Conservation (phyloP, 2,329 filamentous ascomycete genomes). For the Xylaria sp. region DNA sequence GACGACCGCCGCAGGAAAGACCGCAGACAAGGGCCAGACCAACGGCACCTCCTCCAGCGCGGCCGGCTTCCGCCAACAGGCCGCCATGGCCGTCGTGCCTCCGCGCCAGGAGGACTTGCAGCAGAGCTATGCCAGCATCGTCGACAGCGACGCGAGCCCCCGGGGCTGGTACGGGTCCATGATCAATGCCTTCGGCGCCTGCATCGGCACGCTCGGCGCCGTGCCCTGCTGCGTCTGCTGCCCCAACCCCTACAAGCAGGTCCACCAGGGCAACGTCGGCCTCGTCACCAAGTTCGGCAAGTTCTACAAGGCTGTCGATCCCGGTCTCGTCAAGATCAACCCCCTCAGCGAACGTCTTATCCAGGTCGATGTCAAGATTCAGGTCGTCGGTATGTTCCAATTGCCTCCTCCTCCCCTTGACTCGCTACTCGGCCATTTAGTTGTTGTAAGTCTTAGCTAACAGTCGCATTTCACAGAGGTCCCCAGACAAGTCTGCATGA, state of each 20-base stretch:
- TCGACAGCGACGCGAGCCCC: constrained; percentile 73
- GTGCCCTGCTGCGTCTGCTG: constrained; percentile 91
- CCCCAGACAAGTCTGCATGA: constrained; percentile 97
- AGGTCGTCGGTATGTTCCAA: constrained; percentile 72
- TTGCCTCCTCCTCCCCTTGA: constrained; percentile 5
- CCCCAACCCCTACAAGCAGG: constrained; percentile 95
- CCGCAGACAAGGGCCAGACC: constrained; percentile 16
- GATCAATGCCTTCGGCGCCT: constrained; percentile 78
- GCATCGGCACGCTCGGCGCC: constrained; percentile 83
- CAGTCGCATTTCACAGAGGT: constrained; percentile 69
- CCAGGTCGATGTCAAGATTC: constrained; percentile 98
- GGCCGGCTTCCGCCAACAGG: constrained; percentile 61
- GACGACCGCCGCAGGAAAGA: constrained; percentile 29
- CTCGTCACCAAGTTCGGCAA: constrained; percentile 94
- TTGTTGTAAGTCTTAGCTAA: constrained; percentile 8
- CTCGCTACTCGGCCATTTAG: not conserved
- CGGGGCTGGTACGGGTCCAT: constrained; percentile 92
- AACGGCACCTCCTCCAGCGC: constrained; percentile 30
- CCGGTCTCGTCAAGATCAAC: constrained; percentile 97
- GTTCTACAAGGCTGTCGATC: constrained; percentile 96
- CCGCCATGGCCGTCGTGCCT: constrained; percentile 78
- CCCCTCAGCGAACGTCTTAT: constrained; percentile 89
- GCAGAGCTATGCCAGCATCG: constrained; percentile 76
- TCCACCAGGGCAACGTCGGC: constrained; percentile 92
- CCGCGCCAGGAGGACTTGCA: constrained; percentile 87